A percentile compares a stretch with the other conserved stretches of the same genome.
These are phyloP conservation scores for Multifurca ochricompacta DNA, from an alignment of 768 basidiomycete genomes.

Conservation along the genomic window DNA sequence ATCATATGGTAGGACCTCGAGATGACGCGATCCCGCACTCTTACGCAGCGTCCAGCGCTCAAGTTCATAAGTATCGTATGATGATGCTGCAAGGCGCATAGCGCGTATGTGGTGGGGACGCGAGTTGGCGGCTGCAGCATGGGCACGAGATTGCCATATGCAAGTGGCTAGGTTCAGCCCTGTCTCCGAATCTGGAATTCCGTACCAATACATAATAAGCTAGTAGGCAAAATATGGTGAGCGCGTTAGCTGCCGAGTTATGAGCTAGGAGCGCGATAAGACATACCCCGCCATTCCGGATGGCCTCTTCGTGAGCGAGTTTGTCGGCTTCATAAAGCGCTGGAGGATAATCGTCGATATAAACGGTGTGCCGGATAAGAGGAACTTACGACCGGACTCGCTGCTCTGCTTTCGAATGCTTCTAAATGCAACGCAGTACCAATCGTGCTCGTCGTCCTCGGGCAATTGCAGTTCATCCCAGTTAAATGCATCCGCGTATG, in stretches of 20 bases:
- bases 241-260: not conserved
- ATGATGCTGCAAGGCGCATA: slow-evolving; percentile 66
- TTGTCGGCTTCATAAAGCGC: slow-evolving; percentile 84
- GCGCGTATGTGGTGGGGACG: slow-evolving; percentile 77
- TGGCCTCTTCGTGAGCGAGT: slow-evolving; percentile 87
- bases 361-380: not conserved
- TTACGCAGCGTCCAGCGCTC: slow-evolving; percentile 74
- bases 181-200: slow-evolving; percentile 63
- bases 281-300: slow-evolving; percentile 76
- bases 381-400: slow-evolving; percentile 49
- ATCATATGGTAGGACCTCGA: slow-evolving; percentile 53
- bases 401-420: slow-evolving; percentile 66
- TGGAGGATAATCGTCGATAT: slow-evolving; percentile 26
- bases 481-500: slow-evolving; percentile 81
- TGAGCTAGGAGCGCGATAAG: not conserved
- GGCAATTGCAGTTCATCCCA: slow-evolving; percentile 70
- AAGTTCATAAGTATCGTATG: slow-evolving; percentile 73
- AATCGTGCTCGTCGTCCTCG: slow-evolving; percentile 67
- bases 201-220: slow-evolving; percentile 94
- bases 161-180: slow-evolving; percentile 91
- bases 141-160: slow-evolving; percentile 86
- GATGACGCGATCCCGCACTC: slow-evolving; percentile 43
- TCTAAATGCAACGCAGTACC: slow-evolving; percentile 90
- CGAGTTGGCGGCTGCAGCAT: slow-evolving; percentile 74
- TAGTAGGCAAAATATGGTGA: slow-evolving; percentile 27